Percentiles rank a stretch among this genome's conserved stretches.
Conservation (phyloP, 2,329 filamentous ascomycete genomes). For the Pestalotiopsis sp. region DNA sequence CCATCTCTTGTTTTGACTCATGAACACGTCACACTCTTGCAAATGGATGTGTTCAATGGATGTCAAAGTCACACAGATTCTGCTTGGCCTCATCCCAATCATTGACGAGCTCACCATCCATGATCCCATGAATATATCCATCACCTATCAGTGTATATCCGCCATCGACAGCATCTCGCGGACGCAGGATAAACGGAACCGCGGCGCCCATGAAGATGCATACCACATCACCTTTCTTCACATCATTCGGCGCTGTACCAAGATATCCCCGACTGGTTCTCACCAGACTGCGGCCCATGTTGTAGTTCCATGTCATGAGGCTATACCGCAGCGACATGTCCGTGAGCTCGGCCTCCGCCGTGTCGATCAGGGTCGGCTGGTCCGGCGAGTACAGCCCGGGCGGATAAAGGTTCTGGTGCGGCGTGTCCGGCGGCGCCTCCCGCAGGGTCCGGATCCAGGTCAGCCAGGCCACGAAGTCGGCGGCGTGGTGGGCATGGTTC, state of each 20-base stretch:
- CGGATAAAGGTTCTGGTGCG: slow-evolving; percentile 6
- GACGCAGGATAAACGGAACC: slow-evolving; percentile 9
- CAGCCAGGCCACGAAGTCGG: slow-evolving; percentile 10
- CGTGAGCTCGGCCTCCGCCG: neutral
- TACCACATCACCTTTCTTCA: neutral
- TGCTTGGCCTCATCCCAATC: neutral
- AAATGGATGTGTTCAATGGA: neutral
- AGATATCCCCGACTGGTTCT: slow-evolving; percentile 6
- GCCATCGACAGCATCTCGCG: neutral
- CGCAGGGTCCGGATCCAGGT: neutral
- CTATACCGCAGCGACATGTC: slow-evolving; percentile 2
- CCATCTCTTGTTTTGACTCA: neutral
- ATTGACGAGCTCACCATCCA: slow-evolving; percentile 9
- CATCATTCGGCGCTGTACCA: neutral
- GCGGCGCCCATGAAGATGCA: slow-evolving; percentile 7
- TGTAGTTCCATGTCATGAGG: neutral
- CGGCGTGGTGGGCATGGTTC: neutral
- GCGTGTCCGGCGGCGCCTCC: neutral
- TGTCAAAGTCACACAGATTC: neutral
- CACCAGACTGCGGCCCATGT: neutral
- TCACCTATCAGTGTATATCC: slow-evolving; percentile 9
- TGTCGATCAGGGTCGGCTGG: slow-evolving; percentile 1
- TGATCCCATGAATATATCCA: slow-evolving; percentile 8
- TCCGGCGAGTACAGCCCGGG: slow-evolving; percentile 2
- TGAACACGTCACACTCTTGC: neutral